These are phyloP conservation scores for Amanita fuliginea DNA, from an alignment of 768 basidiomycete species.

Conservation along the genomic window DNA sequence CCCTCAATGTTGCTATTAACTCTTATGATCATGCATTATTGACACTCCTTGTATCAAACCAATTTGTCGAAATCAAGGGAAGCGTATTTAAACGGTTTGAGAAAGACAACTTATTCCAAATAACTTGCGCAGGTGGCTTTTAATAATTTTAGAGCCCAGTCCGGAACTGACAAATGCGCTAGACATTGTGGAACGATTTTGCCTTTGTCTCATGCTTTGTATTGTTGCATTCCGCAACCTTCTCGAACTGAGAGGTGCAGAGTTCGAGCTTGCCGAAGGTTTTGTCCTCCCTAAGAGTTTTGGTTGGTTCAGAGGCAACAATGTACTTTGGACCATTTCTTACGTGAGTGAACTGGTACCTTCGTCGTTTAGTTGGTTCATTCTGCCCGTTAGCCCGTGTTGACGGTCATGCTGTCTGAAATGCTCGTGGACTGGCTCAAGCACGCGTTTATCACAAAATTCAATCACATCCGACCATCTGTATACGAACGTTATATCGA, in stretches of 20 bases:
- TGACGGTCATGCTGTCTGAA: slow-evolving; percentile 86
- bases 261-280: slow-evolving; percentile 68
- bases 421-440: slow-evolving; percentile 98
- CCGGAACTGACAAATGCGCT: background rate
- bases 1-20: slow-evolving; percentile 95
- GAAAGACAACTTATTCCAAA: slow-evolving; percentile 97
- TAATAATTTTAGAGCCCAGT: background rate
- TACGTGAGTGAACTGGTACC: slow-evolving; percentile 48
- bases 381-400: slow-evolving; percentile 54
- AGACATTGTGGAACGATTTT: slow-evolving; percentile 98
- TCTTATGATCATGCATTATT: slow-evolving; percentile 94
- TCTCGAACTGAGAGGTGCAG: slow-evolving; percentile 86
- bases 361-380: background rate
- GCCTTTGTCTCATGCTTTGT: slow-evolving; percentile 79
- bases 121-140: slow-evolving; percentile 83
- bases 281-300: slow-evolving; percentile 74
- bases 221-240: slow-evolving; percentile 91
- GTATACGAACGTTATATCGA: slow-evolving; percentile 95
- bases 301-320: slow-evolving; percentile 74
- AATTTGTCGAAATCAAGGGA: slow-evolving; percentile 99
- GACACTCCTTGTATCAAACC: slow-evolving; percentile 91
- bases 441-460: slow-evolving; percentile 98
- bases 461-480: slow-evolving; percentile 93
- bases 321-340: slow-evolving; percentile 78
- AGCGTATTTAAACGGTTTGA: slow-evolving; percentile 99